phyloP scores from a whole-genome alignment of 1,139 yeast species.

The Suhomyces bolitotheri region DNA sequence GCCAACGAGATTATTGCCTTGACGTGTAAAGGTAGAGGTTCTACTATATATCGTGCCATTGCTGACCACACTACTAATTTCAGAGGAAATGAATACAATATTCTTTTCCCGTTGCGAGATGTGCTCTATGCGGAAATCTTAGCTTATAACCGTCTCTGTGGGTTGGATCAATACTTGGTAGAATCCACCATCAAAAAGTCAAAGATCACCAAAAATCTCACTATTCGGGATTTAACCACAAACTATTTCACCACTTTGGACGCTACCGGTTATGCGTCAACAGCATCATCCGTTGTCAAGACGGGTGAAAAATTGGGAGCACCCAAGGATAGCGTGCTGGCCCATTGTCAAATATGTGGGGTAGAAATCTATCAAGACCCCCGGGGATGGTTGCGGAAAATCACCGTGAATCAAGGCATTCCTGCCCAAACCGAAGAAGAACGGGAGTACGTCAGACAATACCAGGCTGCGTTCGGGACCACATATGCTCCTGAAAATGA shows the following conservation, averaged over 20 bases:
- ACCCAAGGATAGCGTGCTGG: conserved; percentile 34
- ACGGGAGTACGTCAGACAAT: conserved; percentile 30
- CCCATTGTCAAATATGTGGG: conserved; percentile 54
- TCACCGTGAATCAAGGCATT: conserved; percentile 66
- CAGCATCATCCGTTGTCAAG: conserved; percentile 89
- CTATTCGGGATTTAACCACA: conserved; percentile 76
- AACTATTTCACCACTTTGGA: conserved; percentile 76
- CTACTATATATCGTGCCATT: conserved; percentile 54
- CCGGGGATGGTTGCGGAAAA: conserved; percentile 65
- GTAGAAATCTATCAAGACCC: conserved; percentile 56
- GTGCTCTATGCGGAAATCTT: conserved; percentile 65
- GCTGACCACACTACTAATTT: conserved; percentile 43
- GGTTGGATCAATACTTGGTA: conserved; percentile 23
- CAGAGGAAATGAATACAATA: conserved; percentile 35
- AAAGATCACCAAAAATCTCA: conserved; percentile 60
- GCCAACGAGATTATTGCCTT: conserved; percentile 78
- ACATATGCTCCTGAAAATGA: conserved; percentile 2
- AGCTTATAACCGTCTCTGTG: conserved; percentile 47
- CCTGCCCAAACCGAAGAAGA: conserved; percentile 54
- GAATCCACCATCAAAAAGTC: conserved; percentile 30
- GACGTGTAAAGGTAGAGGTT: conserved; percentile 90
- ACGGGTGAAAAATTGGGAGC: conserved; percentile 79
- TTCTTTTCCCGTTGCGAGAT: conserved; percentile 74
- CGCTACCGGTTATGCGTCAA: conserved; percentile 76
- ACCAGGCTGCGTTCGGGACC: conserved; percentile 10